Evolutionary conservation across 768 basidiomycete species (phyloP).

Genomic region (Baorangia bicolor): DNA sequence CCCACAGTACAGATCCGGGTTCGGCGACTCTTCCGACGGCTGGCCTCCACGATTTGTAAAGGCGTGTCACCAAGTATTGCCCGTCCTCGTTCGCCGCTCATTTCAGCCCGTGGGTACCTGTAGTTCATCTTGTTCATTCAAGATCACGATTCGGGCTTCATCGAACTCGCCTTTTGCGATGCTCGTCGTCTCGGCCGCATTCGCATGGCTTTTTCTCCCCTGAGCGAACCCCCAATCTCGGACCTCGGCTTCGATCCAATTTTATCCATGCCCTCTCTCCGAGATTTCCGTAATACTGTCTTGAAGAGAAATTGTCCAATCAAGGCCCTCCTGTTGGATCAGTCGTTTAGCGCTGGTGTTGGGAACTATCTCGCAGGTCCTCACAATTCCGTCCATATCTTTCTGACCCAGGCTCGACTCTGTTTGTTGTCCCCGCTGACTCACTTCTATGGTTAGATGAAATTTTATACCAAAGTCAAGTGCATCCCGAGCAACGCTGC

Average conservation of each 20-base stretch:
- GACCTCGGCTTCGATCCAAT: constrained; percentile 77
- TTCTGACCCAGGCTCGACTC: background rate
- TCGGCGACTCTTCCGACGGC: constrained; percentile 38
- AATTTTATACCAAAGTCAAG: constrained; percentile 68
- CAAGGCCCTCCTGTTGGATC: constrained; percentile 75
- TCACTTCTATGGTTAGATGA: constrained; percentile 45
- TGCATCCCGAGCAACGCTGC: constrained; percentile 71
- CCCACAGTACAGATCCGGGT: constrained; percentile 48
- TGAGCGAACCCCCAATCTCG: constrained; percentile 66
- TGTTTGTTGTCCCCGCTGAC: background rate
- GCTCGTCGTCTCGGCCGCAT: constrained; percentile 70
- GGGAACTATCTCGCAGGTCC: constrained; percentile 82
- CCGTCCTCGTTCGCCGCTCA: background rate
- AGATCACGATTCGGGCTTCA: constrained; percentile 32
- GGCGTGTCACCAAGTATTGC: constrained; percentile 33
- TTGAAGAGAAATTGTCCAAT: constrained; percentile 60
- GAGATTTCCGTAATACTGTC: constrained; percentile 48
- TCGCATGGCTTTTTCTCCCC: constrained; percentile 57
- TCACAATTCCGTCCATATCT: background rate
- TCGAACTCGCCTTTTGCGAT: constrained; percentile 69
- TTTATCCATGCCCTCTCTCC: constrained; percentile 59
- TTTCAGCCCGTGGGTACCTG: background rate
- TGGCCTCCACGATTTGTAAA: constrained; percentile 74
- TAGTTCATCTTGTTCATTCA: constrained; percentile 68
- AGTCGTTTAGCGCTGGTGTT: constrained; percentile 77